These are phyloP conservation scores for Macrolepiota albuminosa DNA, from an alignment of 768 basidiomycete genomes.

Conservation along the genomic window DNA sequence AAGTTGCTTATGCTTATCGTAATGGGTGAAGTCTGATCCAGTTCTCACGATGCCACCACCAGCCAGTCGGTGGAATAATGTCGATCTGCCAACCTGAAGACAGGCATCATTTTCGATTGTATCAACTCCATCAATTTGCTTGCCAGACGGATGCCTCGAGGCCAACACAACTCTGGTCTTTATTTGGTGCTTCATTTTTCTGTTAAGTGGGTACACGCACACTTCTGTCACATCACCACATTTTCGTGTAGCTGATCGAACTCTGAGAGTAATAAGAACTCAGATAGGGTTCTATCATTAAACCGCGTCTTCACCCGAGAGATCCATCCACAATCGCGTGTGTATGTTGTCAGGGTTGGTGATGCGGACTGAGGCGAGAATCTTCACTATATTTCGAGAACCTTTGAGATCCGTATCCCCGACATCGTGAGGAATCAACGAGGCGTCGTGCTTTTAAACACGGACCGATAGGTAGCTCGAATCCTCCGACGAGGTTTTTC, in stretches of 20 bases:
- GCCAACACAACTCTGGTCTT: not conserved
- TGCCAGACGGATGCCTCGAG: not conserved
- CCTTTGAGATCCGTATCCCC: not conserved
- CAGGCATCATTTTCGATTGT: not conserved
- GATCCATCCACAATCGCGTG: not conserved
- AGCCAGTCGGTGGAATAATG: constrained; percentile 5
- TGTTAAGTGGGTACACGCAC: not conserved
- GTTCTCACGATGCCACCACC: constrained; percentile 12
- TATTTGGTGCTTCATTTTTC: not conserved
- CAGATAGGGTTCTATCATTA: not conserved
- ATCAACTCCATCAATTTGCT: not conserved
- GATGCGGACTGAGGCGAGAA: not conserved
- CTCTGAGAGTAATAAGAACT: not conserved
- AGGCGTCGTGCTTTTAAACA: constrained; percentile 17
- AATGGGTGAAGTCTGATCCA: not conserved
- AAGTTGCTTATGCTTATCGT: not conserved
- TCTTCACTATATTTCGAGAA: not conserved
- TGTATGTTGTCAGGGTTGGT: not conserved
- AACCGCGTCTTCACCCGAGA: not conserved
- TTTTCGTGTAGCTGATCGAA: not conserved
- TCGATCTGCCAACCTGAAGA: not conserved
- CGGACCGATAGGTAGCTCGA: no score
- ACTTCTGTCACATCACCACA: not conserved
- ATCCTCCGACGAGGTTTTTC: not conserved
- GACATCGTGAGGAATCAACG: constrained; percentile 14